A percentile compares a stretch with the other conserved stretches of the same genome.
Evolutionary conservation across 1,284 basidiomycete species (phyloP).

Genomic region (Cutaneotrichosporon cyanovorans): DNA sequence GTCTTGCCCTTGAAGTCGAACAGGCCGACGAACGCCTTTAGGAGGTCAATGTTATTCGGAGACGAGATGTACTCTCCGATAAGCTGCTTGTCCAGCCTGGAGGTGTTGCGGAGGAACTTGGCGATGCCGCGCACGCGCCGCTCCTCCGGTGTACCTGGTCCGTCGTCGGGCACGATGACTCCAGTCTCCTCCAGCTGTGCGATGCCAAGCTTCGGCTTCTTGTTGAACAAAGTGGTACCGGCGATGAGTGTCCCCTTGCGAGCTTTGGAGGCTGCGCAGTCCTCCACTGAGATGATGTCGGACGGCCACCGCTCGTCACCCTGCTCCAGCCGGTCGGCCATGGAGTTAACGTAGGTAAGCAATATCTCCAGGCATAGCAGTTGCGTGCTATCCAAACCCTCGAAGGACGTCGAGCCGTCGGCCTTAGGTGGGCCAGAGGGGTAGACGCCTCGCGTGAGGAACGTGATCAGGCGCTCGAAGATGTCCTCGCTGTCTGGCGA

Average conservation of each 20-base stretch:
- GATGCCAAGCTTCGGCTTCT: conserved; percentile 91
- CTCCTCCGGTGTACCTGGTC: conserved; percentile 28
- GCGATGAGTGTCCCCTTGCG: conserved; percentile 78
- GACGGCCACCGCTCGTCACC: conserved; percentile 59
- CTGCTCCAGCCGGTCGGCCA: conserved; percentile 70
- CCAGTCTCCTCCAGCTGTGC: conserved; percentile 81
- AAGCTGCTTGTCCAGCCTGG: conserved; percentile 83
- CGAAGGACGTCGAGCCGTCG: conserved; percentile 45
- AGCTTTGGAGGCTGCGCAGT: conserved; percentile 66
- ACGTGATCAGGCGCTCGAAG: conserved; percentile 83
- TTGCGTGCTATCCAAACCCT: conserved; percentile 66
- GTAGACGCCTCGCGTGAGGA: conserved; percentile 81
- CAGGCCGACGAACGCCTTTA: conserved; percentile 78
- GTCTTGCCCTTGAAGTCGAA: conserved; percentile 90
- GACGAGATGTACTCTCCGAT: conserved; percentile 90
- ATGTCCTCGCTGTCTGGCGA: conserved; percentile 94
- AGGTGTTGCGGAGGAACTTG: conserved; percentile 75
- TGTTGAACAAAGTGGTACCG: conserved; percentile 82
- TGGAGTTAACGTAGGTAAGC: conserved; percentile 76
- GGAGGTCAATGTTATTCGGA: conserved; percentile 75
- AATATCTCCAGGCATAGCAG: conserved; percentile 84
- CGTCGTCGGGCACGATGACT: conserved; percentile 53
- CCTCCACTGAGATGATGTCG: conserved; percentile 52
- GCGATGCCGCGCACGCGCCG: conserved; percentile 51
- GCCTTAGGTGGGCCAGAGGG: conserved; percentile 46